These are phyloP conservation scores for Leccinum truebloodii DNA, from an alignment of 768 basidiomycete genomes.

Conservation along the genomic window DNA sequence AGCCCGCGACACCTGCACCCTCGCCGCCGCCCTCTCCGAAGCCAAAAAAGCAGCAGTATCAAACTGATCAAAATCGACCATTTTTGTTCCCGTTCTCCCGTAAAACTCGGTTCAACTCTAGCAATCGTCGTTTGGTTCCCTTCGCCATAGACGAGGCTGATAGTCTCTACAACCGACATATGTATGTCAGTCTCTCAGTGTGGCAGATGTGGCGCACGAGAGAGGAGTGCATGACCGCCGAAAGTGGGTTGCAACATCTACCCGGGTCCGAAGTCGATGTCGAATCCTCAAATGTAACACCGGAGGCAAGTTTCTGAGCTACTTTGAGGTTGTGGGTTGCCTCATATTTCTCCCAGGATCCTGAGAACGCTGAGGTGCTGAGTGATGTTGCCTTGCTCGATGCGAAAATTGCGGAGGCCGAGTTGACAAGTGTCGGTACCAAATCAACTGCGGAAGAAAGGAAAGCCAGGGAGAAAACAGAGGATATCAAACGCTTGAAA, in stretches of 20 bases:
- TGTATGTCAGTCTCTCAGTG: constrained; percentile 85
- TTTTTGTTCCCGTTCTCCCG: constrained; percentile 95
- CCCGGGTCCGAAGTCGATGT: constrained; percentile 63
- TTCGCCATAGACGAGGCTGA: constrained; percentile 97
- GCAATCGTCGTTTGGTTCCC: constrained; percentile 75
- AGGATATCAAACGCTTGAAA: constrained; percentile 84
- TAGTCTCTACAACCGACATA: constrained; percentile 82
- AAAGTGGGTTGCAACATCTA: constrained; percentile 86
- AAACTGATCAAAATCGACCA: constrained; percentile 92
- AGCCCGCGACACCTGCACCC: constrained; percentile 88
- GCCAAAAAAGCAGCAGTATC: constrained; percentile 98
- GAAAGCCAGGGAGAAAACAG: constrained; percentile 65
- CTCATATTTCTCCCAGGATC: constrained; percentile 43
- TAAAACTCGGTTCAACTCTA: constrained; percentile 45
- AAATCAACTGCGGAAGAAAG: constrained; percentile 53
- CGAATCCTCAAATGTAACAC: constrained; percentile 50
- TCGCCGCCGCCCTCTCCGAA: constrained; percentile 83
- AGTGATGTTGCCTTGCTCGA: constrained; percentile 74
- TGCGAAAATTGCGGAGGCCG: constrained; percentile 70
- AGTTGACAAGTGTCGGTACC: constrained; percentile 49
- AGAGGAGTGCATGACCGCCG: constrained; percentile 92
- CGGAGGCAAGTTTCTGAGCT: constrained; percentile 35
- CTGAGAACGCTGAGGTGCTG: constrained; percentile 61
- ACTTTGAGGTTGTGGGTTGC: background rate
- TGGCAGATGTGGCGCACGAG: constrained; percentile 95